A percentile compares a stretch with the other conserved stretches of the same genome.
These are phyloP conservation scores for Colletotrichum sp. DNA, from an alignment of 2,329 filamentous ascomycete genomes.

Conservation along the genomic window DNA sequence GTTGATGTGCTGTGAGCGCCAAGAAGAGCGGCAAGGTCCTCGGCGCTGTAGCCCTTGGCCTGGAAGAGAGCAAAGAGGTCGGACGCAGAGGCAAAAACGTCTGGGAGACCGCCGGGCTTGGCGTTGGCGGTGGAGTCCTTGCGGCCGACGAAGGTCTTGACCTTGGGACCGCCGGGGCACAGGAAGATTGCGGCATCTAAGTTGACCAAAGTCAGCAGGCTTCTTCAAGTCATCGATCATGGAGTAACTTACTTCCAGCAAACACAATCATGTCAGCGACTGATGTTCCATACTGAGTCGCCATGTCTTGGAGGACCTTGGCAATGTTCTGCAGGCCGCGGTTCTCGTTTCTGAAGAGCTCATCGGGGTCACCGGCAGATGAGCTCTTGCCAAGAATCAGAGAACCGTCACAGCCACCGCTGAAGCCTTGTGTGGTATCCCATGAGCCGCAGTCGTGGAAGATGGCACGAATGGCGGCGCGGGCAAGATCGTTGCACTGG, in stretches of 20 bases:
- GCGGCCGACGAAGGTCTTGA: constrained; percentile 57
- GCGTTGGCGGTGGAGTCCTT: constrained; percentile 45
- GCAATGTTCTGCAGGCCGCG: constrained; percentile 49
- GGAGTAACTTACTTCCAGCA: constrained; percentile 27
- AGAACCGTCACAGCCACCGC: constrained; percentile 52
- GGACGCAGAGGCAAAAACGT: constrained; percentile 42
- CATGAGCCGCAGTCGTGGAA: constrained; percentile 54
- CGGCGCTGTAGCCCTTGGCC: constrained; percentile 56
- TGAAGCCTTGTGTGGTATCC: constrained; percentile 36
- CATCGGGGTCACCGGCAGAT: constrained; percentile 24
- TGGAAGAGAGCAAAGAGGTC: constrained; percentile 53
- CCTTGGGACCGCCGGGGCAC: constrained; percentile 51
- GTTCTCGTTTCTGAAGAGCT: constrained; percentile 46
- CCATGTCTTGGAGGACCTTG: constrained; percentile 40
- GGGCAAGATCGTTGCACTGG: constrained; percentile 42
- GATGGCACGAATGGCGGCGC: constrained; percentile 49
- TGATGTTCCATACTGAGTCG: constrained; percentile 41
- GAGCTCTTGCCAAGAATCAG: constrained; percentile 37
- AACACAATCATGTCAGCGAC: constrained; percentile 62
- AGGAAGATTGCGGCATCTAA: constrained; percentile 53
- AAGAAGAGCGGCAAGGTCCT: constrained; percentile 56
- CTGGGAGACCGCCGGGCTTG: constrained; percentile 47
- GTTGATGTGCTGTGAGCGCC: constrained; percentile 59
- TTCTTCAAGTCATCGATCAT: background rate
- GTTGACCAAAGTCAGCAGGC: background rate